Percentiles rank a stretch among this genome's conserved stretches.
Conservation (phyloP, 495 filamentous ascomycete genomes). For the Delitschia confertaspora region DNA sequence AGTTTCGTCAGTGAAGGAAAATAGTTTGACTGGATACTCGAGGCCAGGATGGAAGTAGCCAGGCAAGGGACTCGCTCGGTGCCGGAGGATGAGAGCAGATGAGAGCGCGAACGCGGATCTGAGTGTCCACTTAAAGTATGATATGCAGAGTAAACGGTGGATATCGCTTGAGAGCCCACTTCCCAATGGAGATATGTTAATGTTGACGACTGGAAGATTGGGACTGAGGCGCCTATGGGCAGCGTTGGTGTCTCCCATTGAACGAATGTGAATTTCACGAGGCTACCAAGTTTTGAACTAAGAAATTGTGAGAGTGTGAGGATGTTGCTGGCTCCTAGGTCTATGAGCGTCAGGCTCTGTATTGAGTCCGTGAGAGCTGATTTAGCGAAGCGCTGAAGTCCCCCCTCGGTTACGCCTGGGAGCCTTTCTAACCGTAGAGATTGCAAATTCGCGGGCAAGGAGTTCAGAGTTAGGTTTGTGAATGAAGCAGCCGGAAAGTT, state of each 20-base stretch:
- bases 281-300: slow-evolving; percentile 38
- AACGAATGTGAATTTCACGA: slow-evolving; percentile 35
- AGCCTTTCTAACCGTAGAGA: slow-evolving; percentile 69
- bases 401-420: slow-evolving; percentile 64
- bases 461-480: slow-evolving; percentile 58
- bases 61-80: slow-evolving; percentile 68
- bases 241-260: slow-evolving; percentile 9
- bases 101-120: slow-evolving; percentile 48
- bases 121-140: neutral
- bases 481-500: slow-evolving; percentile 64
- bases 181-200: slow-evolving; percentile 18
- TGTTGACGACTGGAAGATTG: slow-evolving; percentile 1
- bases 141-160: neutral
- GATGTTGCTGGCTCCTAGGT: slow-evolving; percentile 77
- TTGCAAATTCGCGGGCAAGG: slow-evolving; percentile 56
- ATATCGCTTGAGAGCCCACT: slow-evolving; percentile 17
- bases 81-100: slow-evolving; percentile 60
- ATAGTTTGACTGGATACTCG: slow-evolving; percentile 56
- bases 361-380: slow-evolving; percentile 14
- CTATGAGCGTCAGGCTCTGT: slow-evolving; percentile 46
- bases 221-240: neutral
- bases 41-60: slow-evolving; percentile 65
- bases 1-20: slow-evolving; percentile 63
- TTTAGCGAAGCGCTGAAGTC: slow-evolving; percentile 61
- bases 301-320: slow-evolving; percentile 79